Percentiles rank a stretch among this genome's conserved stretches.
phyloP scores from a whole-genome alignment of 1,284 basidiomycete genomes.

The Singerocomus inundabilis region DNA sequence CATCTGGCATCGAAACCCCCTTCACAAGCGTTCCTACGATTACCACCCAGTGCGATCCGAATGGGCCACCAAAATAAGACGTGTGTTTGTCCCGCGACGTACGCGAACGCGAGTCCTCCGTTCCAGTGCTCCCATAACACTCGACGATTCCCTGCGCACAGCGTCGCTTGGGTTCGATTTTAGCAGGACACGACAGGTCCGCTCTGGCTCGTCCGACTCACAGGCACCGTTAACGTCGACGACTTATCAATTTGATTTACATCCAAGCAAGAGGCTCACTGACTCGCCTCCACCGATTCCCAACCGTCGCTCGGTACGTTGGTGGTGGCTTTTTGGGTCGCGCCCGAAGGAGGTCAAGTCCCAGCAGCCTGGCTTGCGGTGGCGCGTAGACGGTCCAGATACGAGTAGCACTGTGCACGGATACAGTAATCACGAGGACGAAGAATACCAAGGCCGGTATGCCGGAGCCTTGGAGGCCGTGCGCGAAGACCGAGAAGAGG shows the following conservation, averaged over 20 bases:
- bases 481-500: conserved; percentile 14
- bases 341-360: conserved; percentile 28
- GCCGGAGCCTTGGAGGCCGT: conserved; percentile 4
- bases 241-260: conserved; percentile 4
- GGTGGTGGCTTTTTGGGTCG: conserved; percentile 29
- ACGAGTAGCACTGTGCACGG: conserved; percentile 24
- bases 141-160: conserved; percentile 24
- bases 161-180: conserved; percentile 1
- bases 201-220: conserved; percentile 29
- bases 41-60: conserved; percentile 15
- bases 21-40: conserved; percentile 1
- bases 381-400: conserved; percentile 28
- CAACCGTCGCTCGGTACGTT: conserved; percentile 17
- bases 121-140: conserved; percentile 15
- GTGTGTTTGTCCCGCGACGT: conserved; percentile 16
- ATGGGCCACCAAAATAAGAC: conserved; percentile 16
- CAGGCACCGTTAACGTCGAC: conserved; percentile 25
- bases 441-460: not conserved
- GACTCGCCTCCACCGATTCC: conserved; percentile 7
- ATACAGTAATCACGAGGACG: conserved; percentile 9
- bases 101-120: conserved; percentile 15
- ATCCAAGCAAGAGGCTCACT: not conserved
- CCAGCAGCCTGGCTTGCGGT: conserved; percentile 19
- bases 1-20: conserved; percentile 19
- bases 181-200: conserved; percentile 12